Conservation (phyloP, 192 early-diverging fungal genomes). For the Funneliformis mosseae region DNA sequence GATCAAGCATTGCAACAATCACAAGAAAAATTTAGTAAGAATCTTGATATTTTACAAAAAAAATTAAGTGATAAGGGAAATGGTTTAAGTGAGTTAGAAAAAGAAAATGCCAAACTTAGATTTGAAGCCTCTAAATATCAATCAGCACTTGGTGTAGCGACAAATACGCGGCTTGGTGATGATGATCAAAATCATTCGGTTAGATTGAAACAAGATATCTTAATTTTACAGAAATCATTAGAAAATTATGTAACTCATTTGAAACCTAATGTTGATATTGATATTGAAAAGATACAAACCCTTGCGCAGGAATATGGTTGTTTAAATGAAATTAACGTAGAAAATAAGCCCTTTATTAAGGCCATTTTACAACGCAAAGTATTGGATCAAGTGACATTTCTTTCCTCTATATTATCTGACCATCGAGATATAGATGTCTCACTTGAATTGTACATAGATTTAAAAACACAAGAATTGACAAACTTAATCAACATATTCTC, state of each 20-base stretch:
- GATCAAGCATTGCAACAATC: not conserved
- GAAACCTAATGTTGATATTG: not conserved
- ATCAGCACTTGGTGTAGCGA: constrained; percentile 2
- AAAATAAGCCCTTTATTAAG: not conserved
- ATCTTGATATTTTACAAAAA: not conserved
- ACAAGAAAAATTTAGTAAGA: not conserved
- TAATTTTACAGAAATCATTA: not conserved
- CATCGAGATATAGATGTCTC: too few relatives aligned
- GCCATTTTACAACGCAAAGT: too few relatives aligned
- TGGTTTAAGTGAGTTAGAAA: not conserved
- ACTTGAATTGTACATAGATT: too few relatives aligned
- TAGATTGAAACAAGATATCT: not conserved
- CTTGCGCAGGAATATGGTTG: not conserved
- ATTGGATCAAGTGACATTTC: too few relatives aligned
- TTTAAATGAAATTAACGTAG: not conserved
- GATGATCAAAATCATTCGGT: not conserved
- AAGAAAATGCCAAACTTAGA: not conserved
- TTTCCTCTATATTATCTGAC: too few relatives aligned
- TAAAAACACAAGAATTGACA: not conserved
- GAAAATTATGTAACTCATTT: not conserved
- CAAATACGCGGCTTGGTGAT: not conserved
- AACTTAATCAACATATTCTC: not conserved
- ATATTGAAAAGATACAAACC: not conserved
- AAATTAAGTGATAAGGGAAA: not conserved
- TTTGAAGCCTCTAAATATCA: constrained; percentile 1